Base-by-base conservation (phyloP, 108 stramenopile species). In the Pseudonitzschia delicatissima region DNA sequence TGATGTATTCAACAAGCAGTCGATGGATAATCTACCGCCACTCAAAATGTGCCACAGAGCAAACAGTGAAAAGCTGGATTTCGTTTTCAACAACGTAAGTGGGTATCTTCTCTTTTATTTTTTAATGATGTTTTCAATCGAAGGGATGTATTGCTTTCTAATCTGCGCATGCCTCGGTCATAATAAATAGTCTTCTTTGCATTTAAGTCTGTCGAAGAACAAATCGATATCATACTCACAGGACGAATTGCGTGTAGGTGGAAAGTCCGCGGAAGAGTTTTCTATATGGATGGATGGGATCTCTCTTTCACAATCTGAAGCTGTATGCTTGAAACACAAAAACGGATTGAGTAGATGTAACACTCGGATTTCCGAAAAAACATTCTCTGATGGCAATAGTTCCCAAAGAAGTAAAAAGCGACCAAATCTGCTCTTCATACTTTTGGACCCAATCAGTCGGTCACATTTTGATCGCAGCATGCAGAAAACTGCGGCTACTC, bases 381-480 rank as follows among this genome's bases (percentile, higher is more conserved):
- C n/a, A 4, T 36, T 37, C 20, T 20, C 25, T 7, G 48, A 34
- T 8, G 18, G 18, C 50, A 37, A 33, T 34, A n/a, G 17, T 26
- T 33, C 20, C 11, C 5, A 11, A 5, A 51, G 35, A 36, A 49
- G 13, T 17, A 4, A 66, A 33, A 34, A 29, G 6, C n/a, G n/a
- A n/a, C 65, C 65, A 1, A 84, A 81, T 50, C 20, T 84, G 2
- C 66, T 84, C 7, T 33, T 78, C 5, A 25, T 84, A 2, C 51
- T 84, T 67, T 77, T 84, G 7, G 83, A 84, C 67, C 83, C 83
- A 5, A 71, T 84, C 1, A 70, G 68, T 48, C 61, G 76, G 36
- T 17, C 69, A 39, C 83, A 74, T 18, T 75, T 80, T 48, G 55
- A 67, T 7, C 68, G 71, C 28, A 59, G 61, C 1, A 53, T 81